Evolutionary conservation across 352 stramenopile species (phyloP), one percentile per base, ranked within the genome.

Genomic region (Pythium vanterpoolii): DNA sequence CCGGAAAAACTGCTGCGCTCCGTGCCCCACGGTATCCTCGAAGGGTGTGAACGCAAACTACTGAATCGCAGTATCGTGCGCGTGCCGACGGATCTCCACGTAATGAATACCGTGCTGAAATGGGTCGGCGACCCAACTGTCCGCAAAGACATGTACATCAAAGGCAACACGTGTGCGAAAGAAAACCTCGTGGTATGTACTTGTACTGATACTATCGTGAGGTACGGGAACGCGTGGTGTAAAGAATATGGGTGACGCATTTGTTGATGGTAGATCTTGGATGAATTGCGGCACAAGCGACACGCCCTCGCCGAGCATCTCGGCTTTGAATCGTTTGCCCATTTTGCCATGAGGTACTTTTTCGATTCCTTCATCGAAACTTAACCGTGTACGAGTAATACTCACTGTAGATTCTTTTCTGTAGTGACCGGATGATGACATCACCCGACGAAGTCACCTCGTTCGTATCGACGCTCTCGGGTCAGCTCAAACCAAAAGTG

Each of bases 31-130:
- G 73, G 73, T 10, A 72, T 91, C 39, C 63, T 74, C 49, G 75
- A 70, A 4, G 60, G 73, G 9, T 90, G 83, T 24, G 79, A 91
- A 45, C 77, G 74, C 30, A 91, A 89, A 36, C 70, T 86, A 55
- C 77, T 81, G 51, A 82, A 83, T 56, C 77, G 68, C 11, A 77
- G 71, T 21, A 72, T 85, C 3, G 28, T 89, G 56, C 76, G 77
- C 40, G 77, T 97, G 21, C 86, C 86, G 0, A 93, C 84, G 4
- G 86, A 97, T 58, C 65, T 79, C 30, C 86, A 95, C 54, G 83
- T 98, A 31, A 82, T 92, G 66, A 95, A 97, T 64, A 96, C 88
- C 8, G 78, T 98, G 43, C 71, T 97, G n/a, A 93, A 94, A 42
- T 97, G 94, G 83, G 83, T 95, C 16, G 68, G 76, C 16, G 86